These are phyloP conservation scores for Hyaloscypha variabilis DNA, from an alignment of 495 filamentous ascomycete species.

Conservation along the genomic window DNA sequence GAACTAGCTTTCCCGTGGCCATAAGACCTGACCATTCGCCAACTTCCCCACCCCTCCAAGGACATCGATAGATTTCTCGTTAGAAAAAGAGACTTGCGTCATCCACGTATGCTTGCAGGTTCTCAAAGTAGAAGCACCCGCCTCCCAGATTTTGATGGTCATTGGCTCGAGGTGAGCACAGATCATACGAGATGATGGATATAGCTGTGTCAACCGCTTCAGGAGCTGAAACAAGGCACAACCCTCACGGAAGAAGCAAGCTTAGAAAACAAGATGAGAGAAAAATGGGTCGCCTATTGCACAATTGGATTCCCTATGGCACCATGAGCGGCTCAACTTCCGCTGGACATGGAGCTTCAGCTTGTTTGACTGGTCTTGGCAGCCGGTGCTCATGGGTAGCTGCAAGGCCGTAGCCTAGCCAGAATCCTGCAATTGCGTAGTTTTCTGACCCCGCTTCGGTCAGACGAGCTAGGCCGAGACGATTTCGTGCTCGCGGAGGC, in stretches of 20 bases:
- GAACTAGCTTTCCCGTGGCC: background rate
- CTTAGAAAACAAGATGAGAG: background rate
- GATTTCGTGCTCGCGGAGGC: background rate
- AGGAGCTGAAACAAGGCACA: slow-evolving; percentile 1
- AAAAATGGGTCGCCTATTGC: background rate
- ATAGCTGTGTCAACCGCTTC: background rate
- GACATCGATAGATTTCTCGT: background rate
- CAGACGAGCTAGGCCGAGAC: background rate
- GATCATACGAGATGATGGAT: slow-evolving; percentile 3
- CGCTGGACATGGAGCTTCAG: background rate
- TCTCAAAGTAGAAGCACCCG: background rate
- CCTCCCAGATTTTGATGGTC: background rate
- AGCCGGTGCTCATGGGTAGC: background rate
- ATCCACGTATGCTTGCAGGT: slow-evolving; percentile 3
- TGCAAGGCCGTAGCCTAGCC: background rate
- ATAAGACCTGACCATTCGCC: background rate
- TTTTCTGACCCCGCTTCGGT: background rate
- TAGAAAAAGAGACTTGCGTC: slow-evolving; percentile 11
- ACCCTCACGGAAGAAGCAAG: background rate
- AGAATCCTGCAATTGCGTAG: background rate
- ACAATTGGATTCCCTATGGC: background rate
- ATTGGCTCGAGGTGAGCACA: background rate
- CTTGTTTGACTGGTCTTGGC: background rate
- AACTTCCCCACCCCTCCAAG: background rate
- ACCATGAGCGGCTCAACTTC: background rate